These are phyloP conservation scores for Aspergillus cejpii DNA, from an alignment of 2,329 filamentous ascomycete genomes.

Conservation along the genomic window DNA sequence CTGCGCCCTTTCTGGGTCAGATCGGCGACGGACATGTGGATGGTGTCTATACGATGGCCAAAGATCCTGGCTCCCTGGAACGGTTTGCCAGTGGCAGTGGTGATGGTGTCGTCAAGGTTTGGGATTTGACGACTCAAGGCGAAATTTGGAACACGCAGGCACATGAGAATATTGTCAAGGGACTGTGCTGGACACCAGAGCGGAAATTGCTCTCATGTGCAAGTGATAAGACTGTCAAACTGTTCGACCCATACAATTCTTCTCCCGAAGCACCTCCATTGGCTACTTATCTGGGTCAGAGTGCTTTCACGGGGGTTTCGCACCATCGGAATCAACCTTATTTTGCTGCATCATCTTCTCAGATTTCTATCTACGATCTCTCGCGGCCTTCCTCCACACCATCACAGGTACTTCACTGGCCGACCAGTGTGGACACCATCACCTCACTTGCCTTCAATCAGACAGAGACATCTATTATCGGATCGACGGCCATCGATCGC, in stretches of 20 bases:
- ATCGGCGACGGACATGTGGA: constrained; percentile 89
- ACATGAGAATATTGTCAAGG: constrained; percentile 91
- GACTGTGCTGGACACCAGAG: constrained; percentile 80
- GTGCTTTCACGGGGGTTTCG: constrained; percentile 75
- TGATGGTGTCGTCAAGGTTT: constrained; percentile 90
- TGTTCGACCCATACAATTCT: constrained; percentile 83
- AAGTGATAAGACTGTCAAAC: constrained; percentile 76
- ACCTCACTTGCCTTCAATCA: constrained; percentile 85
- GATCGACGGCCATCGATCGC: constrained; percentile 76
- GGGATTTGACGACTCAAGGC: constrained; percentile 67
- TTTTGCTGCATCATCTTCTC: constrained; percentile 69
- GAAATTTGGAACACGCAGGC: constrained; percentile 73
- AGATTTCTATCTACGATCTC: constrained; percentile 83
- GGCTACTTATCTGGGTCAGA: constrained; percentile 75
- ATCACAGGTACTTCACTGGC: constrained; percentile 78
- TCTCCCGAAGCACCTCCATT: constrained; percentile 62
- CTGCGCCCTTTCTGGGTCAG: constrained; percentile 74
- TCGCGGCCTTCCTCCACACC: constrained; percentile 69
- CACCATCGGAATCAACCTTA: constrained; percentile 72
- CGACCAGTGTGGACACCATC: constrained; percentile 83
- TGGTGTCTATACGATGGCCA: constrained; percentile 74
- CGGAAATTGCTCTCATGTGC: constrained; percentile 81
- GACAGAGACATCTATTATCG: constrained; percentile 84
- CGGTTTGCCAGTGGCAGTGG: constrained; percentile 76
- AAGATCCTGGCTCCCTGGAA: constrained; percentile 68